Conservation (phyloP, 345 rosid genomes). For the Microcos paniculata region DNA sequence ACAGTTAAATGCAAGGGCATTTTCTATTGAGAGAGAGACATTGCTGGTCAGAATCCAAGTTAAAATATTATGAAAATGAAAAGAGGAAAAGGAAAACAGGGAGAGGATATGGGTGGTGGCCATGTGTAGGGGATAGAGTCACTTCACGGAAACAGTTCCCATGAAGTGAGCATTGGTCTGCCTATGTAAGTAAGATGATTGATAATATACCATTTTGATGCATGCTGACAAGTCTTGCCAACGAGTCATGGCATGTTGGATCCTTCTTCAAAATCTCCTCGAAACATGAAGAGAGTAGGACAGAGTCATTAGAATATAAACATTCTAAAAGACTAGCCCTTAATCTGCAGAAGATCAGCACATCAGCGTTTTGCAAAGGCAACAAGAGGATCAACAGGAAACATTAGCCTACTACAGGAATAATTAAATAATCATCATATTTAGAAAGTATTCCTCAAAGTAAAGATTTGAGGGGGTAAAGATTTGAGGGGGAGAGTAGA, state of each 20-base stretch:
- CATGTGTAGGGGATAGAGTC: background rate
- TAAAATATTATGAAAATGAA: background rate
- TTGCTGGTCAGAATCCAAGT: background rate
- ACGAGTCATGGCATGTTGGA: slow-evolving; percentile 52
- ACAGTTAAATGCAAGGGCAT: background rate
- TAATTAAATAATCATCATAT: background rate
- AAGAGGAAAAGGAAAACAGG: background rate
- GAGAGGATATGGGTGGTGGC: background rate
- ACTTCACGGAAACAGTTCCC: background rate
- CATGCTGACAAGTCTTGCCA: slow-evolving; percentile 62
- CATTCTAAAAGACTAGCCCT: slow-evolving; percentile 55
- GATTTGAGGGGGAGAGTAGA: background rate
- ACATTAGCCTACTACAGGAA: background rate
- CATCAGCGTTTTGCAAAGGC: background rate
- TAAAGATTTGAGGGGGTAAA: background rate
- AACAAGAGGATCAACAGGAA: background rate
- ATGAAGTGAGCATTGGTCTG: background rate
- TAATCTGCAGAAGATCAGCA: slow-evolving; percentile 44
- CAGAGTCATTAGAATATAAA: slow-evolving; percentile 39
- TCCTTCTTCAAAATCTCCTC: slow-evolving; percentile 73
- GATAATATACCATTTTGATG: slow-evolving; percentile 47
- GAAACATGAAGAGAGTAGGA: slow-evolving; percentile 42
- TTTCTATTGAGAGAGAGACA: background rate
- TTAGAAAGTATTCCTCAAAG: background rate
- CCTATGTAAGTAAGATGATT: background rate